phyloP scores from a whole-genome alignment of 108 stramenopile species.

The Stephanodiscus minutulus region DNA sequence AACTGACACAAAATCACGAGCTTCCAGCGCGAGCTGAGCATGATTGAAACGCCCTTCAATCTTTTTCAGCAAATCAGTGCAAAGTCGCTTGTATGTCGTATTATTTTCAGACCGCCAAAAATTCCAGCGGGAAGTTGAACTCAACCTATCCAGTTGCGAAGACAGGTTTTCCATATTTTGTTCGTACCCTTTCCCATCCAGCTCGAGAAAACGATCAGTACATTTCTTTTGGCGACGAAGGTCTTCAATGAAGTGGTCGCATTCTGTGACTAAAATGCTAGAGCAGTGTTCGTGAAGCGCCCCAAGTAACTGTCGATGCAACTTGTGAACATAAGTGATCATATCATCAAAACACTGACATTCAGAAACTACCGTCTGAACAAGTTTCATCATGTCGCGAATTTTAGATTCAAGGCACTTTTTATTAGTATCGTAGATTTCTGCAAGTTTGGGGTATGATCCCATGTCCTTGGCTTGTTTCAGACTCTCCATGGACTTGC shows the following conservation, averaged over 20 bases:
- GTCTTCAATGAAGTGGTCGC: constrained; percentile 11
- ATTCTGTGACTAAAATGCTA: constrained; percentile 21
- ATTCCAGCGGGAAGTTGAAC: not conserved
- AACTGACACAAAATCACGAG: constrained; percentile 32
- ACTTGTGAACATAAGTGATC: constrained; percentile 15
- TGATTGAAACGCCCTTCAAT: constrained; percentile 20
- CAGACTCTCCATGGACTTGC: constrained; percentile 32
- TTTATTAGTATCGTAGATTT: constrained; percentile 37
- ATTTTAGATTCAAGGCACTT: constrained; percentile 16
- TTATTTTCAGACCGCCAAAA: not conserved
- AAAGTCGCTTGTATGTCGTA: constrained; percentile 33
- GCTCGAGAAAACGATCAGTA: constrained; percentile 27
- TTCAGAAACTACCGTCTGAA: constrained; percentile 17
- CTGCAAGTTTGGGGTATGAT: constrained; percentile 18
- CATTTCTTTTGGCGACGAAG: constrained; percentile 29
- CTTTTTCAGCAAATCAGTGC: not conserved
- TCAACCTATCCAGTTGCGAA: constrained; percentile 20
- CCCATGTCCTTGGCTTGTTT: constrained; percentile 33
- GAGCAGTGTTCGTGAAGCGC: constrained; percentile 25
- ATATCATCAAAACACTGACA: constrained; percentile 47
- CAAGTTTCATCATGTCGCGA: constrained; percentile 9
- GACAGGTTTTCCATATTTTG: constrained; percentile 34
- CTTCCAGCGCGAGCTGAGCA: constrained; percentile 30
- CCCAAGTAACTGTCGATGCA: constrained; percentile 33
- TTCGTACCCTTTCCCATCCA: constrained; percentile 17